Base-by-base conservation (phyloP, 139 green algal species). In the Chlorella sp. region DNA sequence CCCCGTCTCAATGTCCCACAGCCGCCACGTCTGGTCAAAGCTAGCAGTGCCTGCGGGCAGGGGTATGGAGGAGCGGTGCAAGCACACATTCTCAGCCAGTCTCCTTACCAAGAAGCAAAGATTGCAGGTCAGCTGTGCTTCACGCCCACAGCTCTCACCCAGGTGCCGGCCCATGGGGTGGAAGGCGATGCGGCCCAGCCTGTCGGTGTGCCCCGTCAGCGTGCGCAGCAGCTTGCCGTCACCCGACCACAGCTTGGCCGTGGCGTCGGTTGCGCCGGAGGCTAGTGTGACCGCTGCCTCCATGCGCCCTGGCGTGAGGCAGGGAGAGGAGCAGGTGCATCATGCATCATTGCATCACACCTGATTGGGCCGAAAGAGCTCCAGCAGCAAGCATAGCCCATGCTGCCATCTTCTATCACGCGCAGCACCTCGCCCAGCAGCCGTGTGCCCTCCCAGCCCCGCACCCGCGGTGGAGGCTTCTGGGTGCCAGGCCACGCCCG, bases 21-120 rank as follows among this genome's bases (percentile, higher is more conserved):
- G 78, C 26, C 97, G 92, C 97, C 97, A 99, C 0, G 96, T 99
- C 58, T 84, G 84, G 89, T 99, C 97, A 85, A 95, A 99, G 81
- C 90, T 95, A 79, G 94, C 92, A 9, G 95, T 98, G 41, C 88
- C 94, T 89, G 87, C 70, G 30, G 69, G 70, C 36, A 92, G 65
- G n/a, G 24, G 60, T 3, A 36, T 68, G 60, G 67, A 13, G 24
- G 67, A 73, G 30, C 34, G 13, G 34, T 9, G 16, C 5, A 36
- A 73, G 65, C n/a, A 5, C 9, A 16, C 56, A 65, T 30, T 5
- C 56, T 14, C 9, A n/a, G 9, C 9, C 9, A 24, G 9, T 3
- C 22, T 26, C 56, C 56, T 24, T 16, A 24, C 56, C 30, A 20
- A 65, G 64, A 26, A 30, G 19, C 22, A 4, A 28, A 0, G 6